phyloP scores from a whole-genome alignment of 495 filamentous ascomycete species.

The Astrothelium macrocarpum region DNA sequence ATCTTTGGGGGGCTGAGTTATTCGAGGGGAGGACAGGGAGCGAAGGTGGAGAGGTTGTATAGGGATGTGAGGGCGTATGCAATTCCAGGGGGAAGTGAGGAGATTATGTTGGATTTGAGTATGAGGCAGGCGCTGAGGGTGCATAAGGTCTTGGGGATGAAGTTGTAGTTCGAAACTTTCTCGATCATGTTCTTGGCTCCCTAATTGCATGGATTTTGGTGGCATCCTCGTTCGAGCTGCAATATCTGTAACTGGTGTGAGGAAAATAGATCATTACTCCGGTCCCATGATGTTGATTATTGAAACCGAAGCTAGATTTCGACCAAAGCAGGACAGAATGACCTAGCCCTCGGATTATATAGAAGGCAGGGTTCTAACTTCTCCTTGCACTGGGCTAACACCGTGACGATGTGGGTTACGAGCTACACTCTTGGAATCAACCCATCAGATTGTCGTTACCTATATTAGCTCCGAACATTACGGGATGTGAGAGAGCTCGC shows the following conservation, averaged over 20 bases:
- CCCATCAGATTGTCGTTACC: too few relatives aligned
- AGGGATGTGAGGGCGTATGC: slow-evolving; percentile 96
- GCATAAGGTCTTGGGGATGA: slow-evolving; percentile 89
- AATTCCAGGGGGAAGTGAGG: slow-evolving; percentile 91
- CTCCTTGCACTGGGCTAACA: too few relatives aligned
- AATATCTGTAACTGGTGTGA: neutral
- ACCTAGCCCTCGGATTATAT: too few relatives aligned
- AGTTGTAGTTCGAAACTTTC: slow-evolving; percentile 48
- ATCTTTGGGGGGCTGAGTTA: slow-evolving; percentile 96
- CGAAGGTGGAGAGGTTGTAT: slow-evolving; percentile 91
- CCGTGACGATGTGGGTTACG: too few relatives aligned
- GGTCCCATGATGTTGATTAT: too few relatives aligned
- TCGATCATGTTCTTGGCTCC: neutral
- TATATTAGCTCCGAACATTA: too few relatives aligned
- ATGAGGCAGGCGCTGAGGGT: slow-evolving; percentile 89
- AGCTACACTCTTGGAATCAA: too few relatives aligned
- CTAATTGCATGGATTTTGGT: neutral
- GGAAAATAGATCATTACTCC: neutral
- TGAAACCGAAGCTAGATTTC: too few relatives aligned
- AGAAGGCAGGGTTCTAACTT: too few relatives aligned
- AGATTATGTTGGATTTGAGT: slow-evolving; percentile 97
- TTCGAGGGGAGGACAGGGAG: slow-evolving; percentile 85
- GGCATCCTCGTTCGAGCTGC: neutral
- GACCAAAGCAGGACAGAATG: too few relatives aligned
- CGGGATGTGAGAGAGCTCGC: too few relatives aligned